phyloP scores from a whole-genome alignment of 345 rosid species.

The Theobroma cacao region DNA sequence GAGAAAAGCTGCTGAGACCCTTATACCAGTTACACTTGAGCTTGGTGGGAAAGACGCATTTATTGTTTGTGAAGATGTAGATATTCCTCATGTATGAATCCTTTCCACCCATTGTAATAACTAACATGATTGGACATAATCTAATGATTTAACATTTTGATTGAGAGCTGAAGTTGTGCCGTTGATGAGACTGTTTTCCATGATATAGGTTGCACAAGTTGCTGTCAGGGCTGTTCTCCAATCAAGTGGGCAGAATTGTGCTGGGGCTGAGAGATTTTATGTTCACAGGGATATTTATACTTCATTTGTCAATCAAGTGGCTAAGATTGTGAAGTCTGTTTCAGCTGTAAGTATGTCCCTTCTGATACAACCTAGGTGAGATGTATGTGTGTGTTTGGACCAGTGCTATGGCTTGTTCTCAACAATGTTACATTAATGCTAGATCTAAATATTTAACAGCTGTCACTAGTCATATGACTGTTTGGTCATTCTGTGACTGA shows the following conservation, averaged over 20 bases:
- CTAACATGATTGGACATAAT: conserved; percentile 5
- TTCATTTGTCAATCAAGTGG: conserved; percentile 71
- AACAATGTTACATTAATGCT: not conserved
- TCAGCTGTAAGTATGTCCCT: conserved; percentile 65
- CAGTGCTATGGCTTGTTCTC: not conserved
- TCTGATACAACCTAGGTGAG: not conserved
- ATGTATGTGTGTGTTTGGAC: not conserved
- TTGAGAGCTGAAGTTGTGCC: conserved; percentile 14
- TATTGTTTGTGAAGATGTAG: conserved; percentile 86
- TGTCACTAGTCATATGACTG: conserved; percentile 8
- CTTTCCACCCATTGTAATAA: conserved; percentile 2
- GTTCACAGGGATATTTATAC: conserved; percentile 78
- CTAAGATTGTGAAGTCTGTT: conserved; percentile 84
- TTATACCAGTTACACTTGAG: conserved; percentile 91
- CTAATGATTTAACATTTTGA: conserved; percentile 6
- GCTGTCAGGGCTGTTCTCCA: conserved; percentile 91
- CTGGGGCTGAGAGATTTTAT: conserved; percentile 98
- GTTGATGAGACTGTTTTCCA: conserved; percentile 15
- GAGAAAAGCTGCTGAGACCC: conserved; percentile 79
- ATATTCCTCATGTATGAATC: conserved; percentile 67
- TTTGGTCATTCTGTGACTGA: not conserved
- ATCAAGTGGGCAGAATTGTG: conserved; percentile 99
- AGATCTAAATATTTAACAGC: not conserved
- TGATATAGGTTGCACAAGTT: conserved; percentile 86
- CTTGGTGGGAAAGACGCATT: conserved; percentile 99